Evolutionary conservation across 768 basidiomycete genomes (phyloP), one percentile per base, ranked within the genome.

Genomic region (Botryobasidium botryosum): DNA sequence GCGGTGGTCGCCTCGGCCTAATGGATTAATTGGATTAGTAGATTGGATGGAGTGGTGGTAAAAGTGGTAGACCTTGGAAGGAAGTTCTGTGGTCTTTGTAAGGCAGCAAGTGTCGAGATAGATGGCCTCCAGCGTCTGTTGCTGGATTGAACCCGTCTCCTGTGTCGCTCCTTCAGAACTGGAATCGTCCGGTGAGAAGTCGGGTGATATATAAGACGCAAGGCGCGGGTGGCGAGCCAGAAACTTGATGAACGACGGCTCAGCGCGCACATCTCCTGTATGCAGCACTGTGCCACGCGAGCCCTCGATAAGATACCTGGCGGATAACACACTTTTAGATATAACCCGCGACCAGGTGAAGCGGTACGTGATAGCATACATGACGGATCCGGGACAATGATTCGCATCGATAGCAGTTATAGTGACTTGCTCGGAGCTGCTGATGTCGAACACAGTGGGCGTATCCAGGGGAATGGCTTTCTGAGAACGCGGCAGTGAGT

Each of bases 361-460:
- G 43, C 43, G 8, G 37, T 23, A 39, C 48, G 50, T 52, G 29
- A 4, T 25, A 6, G 61, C 75, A 23, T 54, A 88, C 90, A 96
- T 92, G 33, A 87, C 79, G 0, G 88, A 79, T 0, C 91, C 91
- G 8, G 87, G 91, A 57, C 90, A 94, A 58, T 96, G 91, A 55
- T 94, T 94, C 0, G 91, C 91, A 54, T 91, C 84, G 6, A 94
- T 59, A 7, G 82, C 67, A 0, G 87, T 91, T 46, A 94, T 68
- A 0, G 68, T 75, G 7, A 92, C 78, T 3, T 56, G 59, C 52
- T 77, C 71, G 6, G 63, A 62, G 20, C 68, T 62, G 3, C 67
- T 69, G 15, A 91, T 57, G 28, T 76, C 71, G 25, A 78, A 65
- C 26, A 56, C 47, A 0, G 74, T 79, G 0, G 87, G 84, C 2